Evolutionary conservation across 2,329 filamentous ascomycete genomes (phyloP).

Genomic region (Catunica adiposa): DNA sequence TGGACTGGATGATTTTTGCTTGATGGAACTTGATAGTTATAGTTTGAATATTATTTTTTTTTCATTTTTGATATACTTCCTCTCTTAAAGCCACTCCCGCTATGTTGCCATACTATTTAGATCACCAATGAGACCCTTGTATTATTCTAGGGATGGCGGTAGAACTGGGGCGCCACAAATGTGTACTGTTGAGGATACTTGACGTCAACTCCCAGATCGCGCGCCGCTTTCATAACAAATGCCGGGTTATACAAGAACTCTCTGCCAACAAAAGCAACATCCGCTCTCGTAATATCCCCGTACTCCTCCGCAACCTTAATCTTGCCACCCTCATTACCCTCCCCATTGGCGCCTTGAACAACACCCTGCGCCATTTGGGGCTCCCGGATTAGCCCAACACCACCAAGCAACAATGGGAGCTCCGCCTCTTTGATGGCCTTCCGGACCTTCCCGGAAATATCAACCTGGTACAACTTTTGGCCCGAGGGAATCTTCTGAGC

Average conservation of each 20-base stretch:
- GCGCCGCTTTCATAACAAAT: constrained; percentile 56
- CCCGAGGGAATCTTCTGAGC: constrained; percentile 42
- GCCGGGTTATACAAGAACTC: constrained; percentile 72
- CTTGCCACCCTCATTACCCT: constrained; percentile 18
- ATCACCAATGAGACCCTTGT: background rate
- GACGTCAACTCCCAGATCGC: constrained; percentile 54
- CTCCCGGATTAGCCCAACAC: constrained; percentile 58
- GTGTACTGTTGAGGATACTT: constrained; percentile 54
- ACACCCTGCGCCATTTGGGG: constrained; percentile 48
- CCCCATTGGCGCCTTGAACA: constrained; percentile 31
- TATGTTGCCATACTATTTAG: background rate
- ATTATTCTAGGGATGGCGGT: background rate
- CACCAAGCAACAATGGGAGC: constrained; percentile 44
- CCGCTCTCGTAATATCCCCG: constrained; percentile 32
- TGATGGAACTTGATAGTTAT: background rate
- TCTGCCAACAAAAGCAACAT: constrained; percentile 57
- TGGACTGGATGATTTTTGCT: background rate
- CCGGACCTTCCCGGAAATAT: constrained; percentile 56
- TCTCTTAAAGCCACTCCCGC: too few species aligned
- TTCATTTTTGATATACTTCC: background rate
- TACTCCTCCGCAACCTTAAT: constrained; percentile 26
- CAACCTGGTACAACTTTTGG: constrained; percentile 55
- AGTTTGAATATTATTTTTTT: background rate
- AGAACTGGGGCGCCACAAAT: constrained; percentile 21
- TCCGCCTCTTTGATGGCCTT: constrained; percentile 38